These are phyloP conservation scores for Cicer pinnatifidum DNA, from an alignment of 306 rosid genomes.

Conservation along the genomic window DNA sequence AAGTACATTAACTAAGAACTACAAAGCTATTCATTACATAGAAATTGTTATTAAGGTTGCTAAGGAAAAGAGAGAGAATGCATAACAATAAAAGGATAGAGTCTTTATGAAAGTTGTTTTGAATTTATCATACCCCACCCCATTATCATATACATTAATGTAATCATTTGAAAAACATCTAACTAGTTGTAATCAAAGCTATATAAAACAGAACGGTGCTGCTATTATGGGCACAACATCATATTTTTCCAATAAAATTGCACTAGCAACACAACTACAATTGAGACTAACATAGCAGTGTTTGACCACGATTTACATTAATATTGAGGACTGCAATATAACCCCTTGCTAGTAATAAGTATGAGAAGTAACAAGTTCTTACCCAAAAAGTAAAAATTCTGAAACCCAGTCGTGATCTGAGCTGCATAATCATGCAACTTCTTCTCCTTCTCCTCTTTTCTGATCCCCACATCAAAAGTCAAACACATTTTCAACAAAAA, in stretches of 20 bases:
- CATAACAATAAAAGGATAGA: background rate
- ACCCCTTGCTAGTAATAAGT: background rate
- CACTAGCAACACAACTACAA: background rate
- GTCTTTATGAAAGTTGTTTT: background rate
- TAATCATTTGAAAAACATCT: background rate
- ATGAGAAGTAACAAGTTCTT: constrained; percentile 42
- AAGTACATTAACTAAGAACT: constrained; percentile 17
- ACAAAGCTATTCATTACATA: background rate
- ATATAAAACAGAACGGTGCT: too few relatives aligned
- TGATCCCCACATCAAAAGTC: constrained; percentile 47
- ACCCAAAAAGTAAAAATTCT: constrained; percentile 64
- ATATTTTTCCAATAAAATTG: background rate
- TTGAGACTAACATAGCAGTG: background rate
- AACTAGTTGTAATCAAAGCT: background rate
- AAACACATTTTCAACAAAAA: constrained; percentile 66
- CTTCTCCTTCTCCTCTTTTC: constrained; percentile 57
- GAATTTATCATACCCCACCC: background rate
- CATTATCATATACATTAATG: background rate
- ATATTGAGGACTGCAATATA: background rate
- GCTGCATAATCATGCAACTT: constrained; percentile 53
- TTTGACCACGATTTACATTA: background rate
- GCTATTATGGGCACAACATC: background rate
- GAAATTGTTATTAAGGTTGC: background rate
- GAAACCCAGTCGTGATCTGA: constrained; percentile 61
- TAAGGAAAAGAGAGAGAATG: background rate